Evolutionary conservation across 2,329 filamentous ascomycete genomes (phyloP).

Genomic region (Penicillium sp.): DNA sequence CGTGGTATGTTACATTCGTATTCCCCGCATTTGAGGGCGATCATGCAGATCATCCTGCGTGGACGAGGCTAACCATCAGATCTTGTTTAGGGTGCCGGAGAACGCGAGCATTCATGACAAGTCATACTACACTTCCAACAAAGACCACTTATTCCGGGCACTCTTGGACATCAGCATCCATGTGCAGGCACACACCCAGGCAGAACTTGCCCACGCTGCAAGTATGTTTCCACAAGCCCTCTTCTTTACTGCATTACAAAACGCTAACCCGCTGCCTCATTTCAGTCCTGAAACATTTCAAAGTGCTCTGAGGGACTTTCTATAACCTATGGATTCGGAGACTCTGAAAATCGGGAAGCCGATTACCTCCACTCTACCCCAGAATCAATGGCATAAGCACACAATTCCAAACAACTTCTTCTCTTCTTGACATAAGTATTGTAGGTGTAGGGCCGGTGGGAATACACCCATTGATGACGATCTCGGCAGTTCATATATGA

Average conservation of each 20-base stretch:
- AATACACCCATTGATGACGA: not conserved
- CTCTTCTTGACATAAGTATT: too few species aligned
- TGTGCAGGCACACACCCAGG: conserved; percentile 22
- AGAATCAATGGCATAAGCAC: not conserved
- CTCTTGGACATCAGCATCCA: conserved; percentile 26
- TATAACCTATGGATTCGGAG: not conserved
- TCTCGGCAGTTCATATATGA: not conserved
- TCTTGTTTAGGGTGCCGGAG: conserved; percentile 21
- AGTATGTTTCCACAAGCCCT: conserved; percentile 12
- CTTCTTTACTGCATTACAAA: not conserved
- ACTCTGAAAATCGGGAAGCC: not conserved
- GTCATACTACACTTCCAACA: conserved; percentile 23
- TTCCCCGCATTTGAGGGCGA: not conserved
- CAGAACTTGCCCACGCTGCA: conserved; percentile 18
- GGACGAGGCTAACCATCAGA: conserved; percentile 3
- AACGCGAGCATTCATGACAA: conserved; percentile 20
- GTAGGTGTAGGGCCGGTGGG: too few species aligned
- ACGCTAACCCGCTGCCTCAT: not conserved
- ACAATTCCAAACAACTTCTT: not conserved
- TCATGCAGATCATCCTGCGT: not conserved
- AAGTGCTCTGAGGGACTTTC: conserved; percentile 14
- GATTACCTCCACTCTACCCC: not conserved
- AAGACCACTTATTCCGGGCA: conserved; percentile 21
- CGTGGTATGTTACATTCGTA: conserved; percentile 18
- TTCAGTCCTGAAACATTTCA: conserved; percentile 22